Base-by-base conservation (phyloP, 345 rosid species). In the Streptanthus diversifolius region DNA sequence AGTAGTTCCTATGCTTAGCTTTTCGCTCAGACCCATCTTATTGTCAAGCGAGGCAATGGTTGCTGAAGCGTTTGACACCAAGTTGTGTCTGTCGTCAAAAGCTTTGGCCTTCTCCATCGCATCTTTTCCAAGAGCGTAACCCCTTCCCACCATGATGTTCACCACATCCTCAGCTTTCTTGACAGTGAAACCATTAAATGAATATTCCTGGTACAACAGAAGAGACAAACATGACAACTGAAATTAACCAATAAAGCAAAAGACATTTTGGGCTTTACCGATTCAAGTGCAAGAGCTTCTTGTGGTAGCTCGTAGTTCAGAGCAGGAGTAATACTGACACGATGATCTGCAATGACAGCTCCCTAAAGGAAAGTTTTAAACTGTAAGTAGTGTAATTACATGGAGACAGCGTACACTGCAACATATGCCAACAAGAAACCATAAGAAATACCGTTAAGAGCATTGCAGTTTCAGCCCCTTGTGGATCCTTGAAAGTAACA, bases 401-500 rank as follows among this genome's bases (percentile, higher is more conserved):
- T 25, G 27, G 13, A 15, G 33, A 24, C 7, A 41, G 5, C 8
- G 29, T 14, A 49, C 7, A 52, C 39, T 22, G 22, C 39, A 2
- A 47, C 8, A 39, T 5, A 64, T 24, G 55, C 21, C 5, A 1
- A 0, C 15, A 71, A 37, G 37, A 12, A 64, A 32, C 9, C 7
- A 39, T n/a, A 48, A 49, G 10, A 67, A 33, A 33, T 83, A 92
- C 98, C 83, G 96, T 82, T 73, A 93, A 89, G 73, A 88, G 96
- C 81, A 86, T 82, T 19, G 98, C 97, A 72, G 97, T 93, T 58
- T 87, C 90, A n/a, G 96, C 93, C 5, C 97, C 98, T 75, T 90
- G 90, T 25, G 88, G 32, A 81, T 93, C 96, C 74, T 83, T 90
- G 75, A 89, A 93, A 70, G 95, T 86, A 78, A 93, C 96, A 44